Percentiles rank a stretch among this genome's conserved stretches.
Evolutionary conservation across 345 rosid genomes (phyloP).

Genomic region (Gossypium turneri): DNA sequence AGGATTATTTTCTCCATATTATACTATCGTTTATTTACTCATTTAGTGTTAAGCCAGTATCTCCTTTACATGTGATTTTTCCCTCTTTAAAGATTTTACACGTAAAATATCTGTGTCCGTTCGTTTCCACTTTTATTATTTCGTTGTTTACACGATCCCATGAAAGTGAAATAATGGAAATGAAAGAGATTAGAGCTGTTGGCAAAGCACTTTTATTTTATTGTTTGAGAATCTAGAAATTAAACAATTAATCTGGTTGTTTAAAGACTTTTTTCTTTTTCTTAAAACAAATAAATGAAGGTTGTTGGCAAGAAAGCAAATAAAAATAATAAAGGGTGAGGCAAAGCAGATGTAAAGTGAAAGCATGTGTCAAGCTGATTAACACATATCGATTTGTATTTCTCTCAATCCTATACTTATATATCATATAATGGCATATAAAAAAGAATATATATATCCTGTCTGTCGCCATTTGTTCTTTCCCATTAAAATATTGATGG

Average conservation of each 20-base stretch:
- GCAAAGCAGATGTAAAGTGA: slow-evolving; percentile 3
- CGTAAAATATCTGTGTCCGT: no score
- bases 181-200: background rate
- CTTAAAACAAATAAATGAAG: background rate
- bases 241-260: background rate
- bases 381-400: background rate
- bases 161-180: no score
- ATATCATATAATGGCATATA: background rate
- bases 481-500: background rate
- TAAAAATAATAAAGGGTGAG: background rate
- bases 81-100: no score
- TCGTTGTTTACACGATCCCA: fast-evolving
- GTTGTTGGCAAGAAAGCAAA: background rate
- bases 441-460: slow-evolving; percentile 12
- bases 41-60: no score
- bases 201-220: background rate
- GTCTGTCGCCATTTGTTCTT: background rate
- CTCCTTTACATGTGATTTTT: no score
- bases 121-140: no score
- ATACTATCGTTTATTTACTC: no score
- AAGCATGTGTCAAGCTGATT: slow-evolving; percentile 13
- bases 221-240: slow-evolving; percentile 11
- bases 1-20: no score
- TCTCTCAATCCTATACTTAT: background rate
- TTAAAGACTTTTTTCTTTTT: slow-evolving; percentile 13